A percentile compares a stretch with the other conserved stretches of the same genome.
These are phyloP conservation scores for Clavariopsis aquatica DNA, from an alignment of 495 filamentous ascomycete species.

Conservation along the genomic window DNA sequence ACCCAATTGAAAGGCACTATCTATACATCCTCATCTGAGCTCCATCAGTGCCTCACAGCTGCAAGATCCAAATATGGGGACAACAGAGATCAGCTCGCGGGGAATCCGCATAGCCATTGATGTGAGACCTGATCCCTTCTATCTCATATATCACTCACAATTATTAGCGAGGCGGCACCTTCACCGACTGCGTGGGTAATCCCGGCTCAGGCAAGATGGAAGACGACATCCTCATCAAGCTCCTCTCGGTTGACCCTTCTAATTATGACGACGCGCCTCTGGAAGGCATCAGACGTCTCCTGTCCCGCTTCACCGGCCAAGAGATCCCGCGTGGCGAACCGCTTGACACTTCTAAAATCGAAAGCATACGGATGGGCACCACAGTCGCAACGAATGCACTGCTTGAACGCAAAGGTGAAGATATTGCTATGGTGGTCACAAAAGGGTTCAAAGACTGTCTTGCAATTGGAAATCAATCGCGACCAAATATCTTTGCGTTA, in stretches of 20 bases:
- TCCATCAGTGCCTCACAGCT: not conserved
- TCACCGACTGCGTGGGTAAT: conserved; percentile 60
- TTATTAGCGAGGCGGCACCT: conserved; percentile 60
- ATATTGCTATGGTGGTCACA: conserved; percentile 86
- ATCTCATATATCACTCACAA: conserved; percentile 6
- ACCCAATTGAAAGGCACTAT: not conserved
- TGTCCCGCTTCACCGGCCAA: conserved; percentile 74
- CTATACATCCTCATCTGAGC: not conserved
- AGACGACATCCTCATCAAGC: conserved; percentile 54
- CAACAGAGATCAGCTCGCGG: conserved; percentile 21
- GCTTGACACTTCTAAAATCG: conserved; percentile 80
- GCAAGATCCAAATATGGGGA: conserved; percentile 2
- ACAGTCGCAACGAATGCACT: conserved; percentile 58
- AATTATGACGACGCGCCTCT: conserved; percentile 57
- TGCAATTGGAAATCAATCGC: conserved; percentile 58
- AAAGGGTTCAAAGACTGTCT: conserved; percentile 92
- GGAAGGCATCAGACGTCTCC: conserved; percentile 81
- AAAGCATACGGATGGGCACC: conserved; percentile 53
- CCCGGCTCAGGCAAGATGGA: conserved; percentile 55
- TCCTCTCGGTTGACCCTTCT: conserved; percentile 52
- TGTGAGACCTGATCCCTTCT: conserved; percentile 20
- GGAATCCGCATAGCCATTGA: conserved; percentile 50
- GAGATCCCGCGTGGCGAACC: conserved; percentile 79
- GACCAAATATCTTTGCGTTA: conserved; percentile 52
- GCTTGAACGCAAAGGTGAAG: conserved; percentile 90